phyloP scores from a whole-genome alignment of 306 rosid species.

The Dryas drummondii region DNA sequence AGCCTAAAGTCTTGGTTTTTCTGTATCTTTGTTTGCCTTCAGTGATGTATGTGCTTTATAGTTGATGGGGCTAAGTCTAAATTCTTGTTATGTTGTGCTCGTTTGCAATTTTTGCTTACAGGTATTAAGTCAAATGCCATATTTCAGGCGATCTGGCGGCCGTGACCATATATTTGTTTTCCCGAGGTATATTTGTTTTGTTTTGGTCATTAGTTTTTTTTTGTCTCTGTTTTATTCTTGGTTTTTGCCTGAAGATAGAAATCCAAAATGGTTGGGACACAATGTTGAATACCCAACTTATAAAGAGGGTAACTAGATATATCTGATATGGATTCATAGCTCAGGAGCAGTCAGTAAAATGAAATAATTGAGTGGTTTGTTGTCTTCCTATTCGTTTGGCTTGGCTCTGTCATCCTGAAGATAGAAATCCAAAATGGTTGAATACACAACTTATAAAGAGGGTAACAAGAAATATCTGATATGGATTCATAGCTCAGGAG shows the following conservation, averaged over 20 bases:
- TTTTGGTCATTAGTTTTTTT: not conserved
- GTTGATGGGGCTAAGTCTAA: not conserved
- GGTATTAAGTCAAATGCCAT: constrained; percentile 93
- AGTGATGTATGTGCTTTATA: not conserved
- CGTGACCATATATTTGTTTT: constrained; percentile 90
- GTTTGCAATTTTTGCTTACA: constrained; percentile 24
- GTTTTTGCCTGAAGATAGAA: not conserved
- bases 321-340: not conserved
- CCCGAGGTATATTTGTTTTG: constrained; percentile 59
- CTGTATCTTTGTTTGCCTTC: not conserved
- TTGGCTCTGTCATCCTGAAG: not conserved
- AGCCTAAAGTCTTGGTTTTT: not conserved
- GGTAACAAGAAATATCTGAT: not conserved
- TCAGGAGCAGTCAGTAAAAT: not conserved
- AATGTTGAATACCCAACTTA: not conserved
- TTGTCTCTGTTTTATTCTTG: not conserved
- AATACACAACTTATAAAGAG: not conserved
- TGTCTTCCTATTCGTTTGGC: no score
- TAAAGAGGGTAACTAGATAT: not conserved
- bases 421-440: not conserved
- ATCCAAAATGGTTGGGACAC: not conserved
- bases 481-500: not conserved
- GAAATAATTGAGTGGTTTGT: not conserved
- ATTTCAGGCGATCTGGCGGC: constrained; percentile 93
- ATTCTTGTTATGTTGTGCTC: not conserved